phyloP scores from a whole-genome alignment of 148 eudicot genomes.

The Diospyros kaki region DNA sequence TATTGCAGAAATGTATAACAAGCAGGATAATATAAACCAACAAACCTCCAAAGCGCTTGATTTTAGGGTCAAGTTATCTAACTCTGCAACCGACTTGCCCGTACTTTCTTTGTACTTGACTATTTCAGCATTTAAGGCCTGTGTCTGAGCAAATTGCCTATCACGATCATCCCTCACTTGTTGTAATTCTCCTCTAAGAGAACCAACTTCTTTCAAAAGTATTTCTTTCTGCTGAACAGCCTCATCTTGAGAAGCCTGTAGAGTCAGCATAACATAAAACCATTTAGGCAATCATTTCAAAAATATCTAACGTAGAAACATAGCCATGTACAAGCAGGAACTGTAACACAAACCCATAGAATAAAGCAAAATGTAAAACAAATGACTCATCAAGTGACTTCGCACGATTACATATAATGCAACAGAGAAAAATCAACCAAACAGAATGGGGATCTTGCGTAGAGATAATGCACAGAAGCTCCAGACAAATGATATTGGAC shows the following conservation, averaged over 20 bases:
- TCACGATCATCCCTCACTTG: conserved; percentile 72
- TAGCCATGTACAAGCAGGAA: background rate
- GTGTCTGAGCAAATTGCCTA: conserved; percentile 35
- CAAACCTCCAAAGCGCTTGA: conserved; percentile 66
- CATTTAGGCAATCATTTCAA: background rate
- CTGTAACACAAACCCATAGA: background rate
- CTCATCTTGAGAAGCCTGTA: conserved; percentile 57
- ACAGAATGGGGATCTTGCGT: too few species aligned
- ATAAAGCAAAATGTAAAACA: background rate
- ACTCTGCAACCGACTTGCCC: conserved; percentile 49
- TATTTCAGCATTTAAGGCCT: conserved; percentile 37
- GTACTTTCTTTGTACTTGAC: conserved; percentile 45
- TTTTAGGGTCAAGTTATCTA: conserved; percentile 49
- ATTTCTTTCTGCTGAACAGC: conserved; percentile 45
- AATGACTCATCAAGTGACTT: background rate
- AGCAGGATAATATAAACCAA: background rate
- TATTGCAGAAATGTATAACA: too few species aligned
- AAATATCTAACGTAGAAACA: background rate
- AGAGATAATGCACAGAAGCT: background rate
- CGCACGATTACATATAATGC: too few species aligned
- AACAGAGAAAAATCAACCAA: too few species aligned
- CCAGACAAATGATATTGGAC: background rate
- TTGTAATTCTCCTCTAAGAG: conserved; percentile 51
- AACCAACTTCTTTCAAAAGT: conserved; percentile 37
- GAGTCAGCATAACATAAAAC: background rate